A percentile compares a stretch with the other conserved stretches of the same genome.
Conservation (phyloP, 495 filamentous ascomycete species). For the Monascus purpureus region DNA sequence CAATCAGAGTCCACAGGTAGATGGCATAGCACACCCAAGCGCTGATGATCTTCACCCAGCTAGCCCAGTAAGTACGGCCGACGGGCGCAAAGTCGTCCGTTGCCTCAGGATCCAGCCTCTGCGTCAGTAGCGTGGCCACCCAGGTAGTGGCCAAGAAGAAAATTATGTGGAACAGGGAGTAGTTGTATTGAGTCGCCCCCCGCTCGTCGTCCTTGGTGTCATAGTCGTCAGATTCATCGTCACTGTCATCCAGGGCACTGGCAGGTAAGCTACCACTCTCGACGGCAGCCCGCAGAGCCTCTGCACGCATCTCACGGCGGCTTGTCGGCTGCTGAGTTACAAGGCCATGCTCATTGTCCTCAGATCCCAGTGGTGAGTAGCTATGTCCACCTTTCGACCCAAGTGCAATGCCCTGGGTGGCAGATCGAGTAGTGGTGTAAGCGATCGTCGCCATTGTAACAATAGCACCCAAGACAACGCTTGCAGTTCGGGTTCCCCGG, state of each 20-base stretch:
- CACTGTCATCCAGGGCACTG: slow-evolving; percentile 70
- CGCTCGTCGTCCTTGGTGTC: slow-evolving; percentile 76
- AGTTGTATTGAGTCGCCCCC: slow-evolving; percentile 84
- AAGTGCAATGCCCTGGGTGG: slow-evolving; percentile 82
- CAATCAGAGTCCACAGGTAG: slow-evolving; percentile 84
- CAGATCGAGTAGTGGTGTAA: slow-evolving; percentile 93
- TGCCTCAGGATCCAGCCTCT: slow-evolving; percentile 57
- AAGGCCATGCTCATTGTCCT: slow-evolving; percentile 70
- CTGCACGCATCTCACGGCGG: slow-evolving; percentile 82
- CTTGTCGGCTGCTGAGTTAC: slow-evolving; percentile 73
- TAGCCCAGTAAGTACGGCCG: slow-evolving; percentile 90
- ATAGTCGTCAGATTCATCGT: slow-evolving; percentile 48
- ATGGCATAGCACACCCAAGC: slow-evolving; percentile 94
- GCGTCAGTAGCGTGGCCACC: slow-evolving; percentile 86
- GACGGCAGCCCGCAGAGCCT: slow-evolving; percentile 81
- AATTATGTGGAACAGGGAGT: slow-evolving; percentile 92
- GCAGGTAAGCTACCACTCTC: slow-evolving; percentile 84
- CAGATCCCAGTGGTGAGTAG: slow-evolving; percentile 46
- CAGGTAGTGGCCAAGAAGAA: slow-evolving; percentile 93
- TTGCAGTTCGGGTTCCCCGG: slow-evolving; percentile 77
- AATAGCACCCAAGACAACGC: slow-evolving; percentile 80
- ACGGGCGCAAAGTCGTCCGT: slow-evolving; percentile 72
- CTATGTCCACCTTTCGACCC: slow-evolving; percentile 47
- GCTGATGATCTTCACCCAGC: slow-evolving; percentile 98
- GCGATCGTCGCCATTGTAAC: slow-evolving; percentile 95